phyloP scores from a whole-genome alignment of 805 yeast genomes.

The Metschnikowia shivogae region DNA sequence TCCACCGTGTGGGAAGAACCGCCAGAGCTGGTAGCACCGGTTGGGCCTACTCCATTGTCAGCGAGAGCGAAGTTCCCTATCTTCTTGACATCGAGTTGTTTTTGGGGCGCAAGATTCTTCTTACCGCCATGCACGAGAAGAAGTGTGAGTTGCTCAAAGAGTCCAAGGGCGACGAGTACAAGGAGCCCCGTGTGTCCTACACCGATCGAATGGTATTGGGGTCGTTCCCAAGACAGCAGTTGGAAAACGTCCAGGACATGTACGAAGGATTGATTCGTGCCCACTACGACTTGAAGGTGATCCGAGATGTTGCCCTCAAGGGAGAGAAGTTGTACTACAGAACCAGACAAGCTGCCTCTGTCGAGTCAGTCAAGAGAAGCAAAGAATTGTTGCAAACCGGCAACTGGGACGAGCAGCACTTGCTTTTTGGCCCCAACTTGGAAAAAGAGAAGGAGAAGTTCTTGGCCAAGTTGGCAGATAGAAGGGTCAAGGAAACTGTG shows the following conservation, averaged over 20 bases:
- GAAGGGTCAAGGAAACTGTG: conserved; percentile 82
- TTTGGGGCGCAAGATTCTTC: conserved; percentile 73
- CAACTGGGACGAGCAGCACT: conserved; percentile 82
- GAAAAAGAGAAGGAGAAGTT: conserved; percentile 72
- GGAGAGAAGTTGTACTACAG: conserved; percentile 86
- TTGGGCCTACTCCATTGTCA: conserved; percentile 91
- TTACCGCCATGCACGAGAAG: conserved; percentile 66
- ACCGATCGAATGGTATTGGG: conserved; percentile 81
- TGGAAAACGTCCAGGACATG: conserved; percentile 73
- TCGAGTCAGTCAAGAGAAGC: conserved; percentile 78
- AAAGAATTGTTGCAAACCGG: conserved; percentile 70
- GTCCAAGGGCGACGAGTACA: conserved; percentile 39
- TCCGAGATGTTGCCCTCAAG: conserved; percentile 69
- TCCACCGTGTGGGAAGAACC: conserved; percentile 98
- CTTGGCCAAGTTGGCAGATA: conserved; percentile 63
- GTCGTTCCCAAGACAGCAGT: conserved; percentile 63
- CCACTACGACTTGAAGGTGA: conserved; percentile 62
- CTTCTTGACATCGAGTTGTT: conserved; percentile 86
- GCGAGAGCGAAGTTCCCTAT: conserved; percentile 85
- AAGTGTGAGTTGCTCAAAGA: conserved; percentile 50
- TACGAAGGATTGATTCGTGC: conserved; percentile 55
- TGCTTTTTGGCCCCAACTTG: conserved; percentile 69
- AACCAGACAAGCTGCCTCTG: conserved; percentile 83
- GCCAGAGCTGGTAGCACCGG: conserved; percentile 99
- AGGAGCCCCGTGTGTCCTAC: conserved; percentile 62